Conservation (phyloP, 1,284 basidiomycete genomes). For the Ganoderma lucidum region DNA sequence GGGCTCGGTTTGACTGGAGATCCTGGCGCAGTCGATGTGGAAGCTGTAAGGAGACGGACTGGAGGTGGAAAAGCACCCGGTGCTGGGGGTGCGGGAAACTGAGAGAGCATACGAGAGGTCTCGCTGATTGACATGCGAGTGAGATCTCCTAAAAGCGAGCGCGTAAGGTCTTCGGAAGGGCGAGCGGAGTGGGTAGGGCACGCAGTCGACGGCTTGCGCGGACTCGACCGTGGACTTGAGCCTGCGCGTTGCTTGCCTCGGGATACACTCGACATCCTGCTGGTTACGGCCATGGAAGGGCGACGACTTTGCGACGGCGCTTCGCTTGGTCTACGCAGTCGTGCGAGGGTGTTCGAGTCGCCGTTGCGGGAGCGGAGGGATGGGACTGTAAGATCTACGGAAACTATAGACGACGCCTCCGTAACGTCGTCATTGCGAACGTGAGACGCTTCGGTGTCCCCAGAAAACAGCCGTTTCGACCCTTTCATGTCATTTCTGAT, state of each 20-base stretch:
- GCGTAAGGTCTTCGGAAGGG: slow-evolving; percentile 43
- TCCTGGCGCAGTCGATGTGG: slow-evolving; percentile 35
- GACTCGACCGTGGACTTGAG: slow-evolving; percentile 41
- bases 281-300: slow-evolving; percentile 11
- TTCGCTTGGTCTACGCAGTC: slow-evolving; percentile 17
- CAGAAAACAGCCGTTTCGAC: slow-evolving; percentile 73
- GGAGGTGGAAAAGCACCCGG: slow-evolving; percentile 29
- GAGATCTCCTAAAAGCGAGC: slow-evolving; percentile 37
- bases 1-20: slow-evolving; percentile 30
- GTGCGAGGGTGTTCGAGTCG: slow-evolving; percentile 12
- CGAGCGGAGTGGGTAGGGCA: slow-evolving; percentile 3
- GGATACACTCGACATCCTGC: slow-evolving; percentile 19
- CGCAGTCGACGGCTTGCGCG: slow-evolving; percentile 36
- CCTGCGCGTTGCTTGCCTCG: slow-evolving; percentile 33
- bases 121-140: slow-evolving; percentile 38
- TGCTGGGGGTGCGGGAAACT: slow-evolving; percentile 40
- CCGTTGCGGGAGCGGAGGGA: slow-evolving; percentile 27
- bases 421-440: slow-evolving; percentile 26
- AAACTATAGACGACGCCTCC: slow-evolving; percentile 22
- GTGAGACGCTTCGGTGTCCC: slow-evolving; percentile 63
- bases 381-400: slow-evolving; percentile 30
- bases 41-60: slow-evolving; percentile 38
- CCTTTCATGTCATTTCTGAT: slow-evolving; percentile 80
- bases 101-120: slow-evolving; percentile 39
- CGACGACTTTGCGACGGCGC: slow-evolving; percentile 20